Evolutionary conservation across 139 green algal genomes (phyloP), one percentile per base, ranked within the genome.

Genomic region (Chlamydomonas asymmetrica): DNA sequence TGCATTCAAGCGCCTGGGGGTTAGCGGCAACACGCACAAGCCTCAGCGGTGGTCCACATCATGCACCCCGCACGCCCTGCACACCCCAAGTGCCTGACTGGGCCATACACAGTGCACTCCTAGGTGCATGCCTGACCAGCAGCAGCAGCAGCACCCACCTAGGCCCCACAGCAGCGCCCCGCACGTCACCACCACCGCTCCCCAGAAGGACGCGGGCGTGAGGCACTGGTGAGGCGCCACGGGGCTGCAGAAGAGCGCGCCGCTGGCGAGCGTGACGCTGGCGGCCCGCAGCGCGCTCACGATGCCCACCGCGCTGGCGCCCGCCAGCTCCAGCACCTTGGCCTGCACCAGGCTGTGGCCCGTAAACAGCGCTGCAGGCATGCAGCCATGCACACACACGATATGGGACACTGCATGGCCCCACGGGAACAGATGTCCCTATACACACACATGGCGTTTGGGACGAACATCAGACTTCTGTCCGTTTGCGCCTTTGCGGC

Each of bases 321-420:
- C 74, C 23, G 39, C 64, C 37, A 34, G 59, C 65, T 80, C 63
- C 65, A 80, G 66, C 31, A 80, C 74, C 4, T 48, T 54, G 4
- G 65, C 74, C 65, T 80, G 74, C n/a, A 80, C 65, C 49, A 80
- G 62, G 1, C 56, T 54, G 54, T 80, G 74, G 16, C 56, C 65
- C 27, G 65, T 70, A 66, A 74, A 75, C 5, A 74, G 54, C 22
- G 74, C 65, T 67, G 50, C 27, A 25, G 49, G 34, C 45, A 52
- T 52, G 45, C 45, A 52, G 0, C 45, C 13, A 52, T 16, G 45
- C 45, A 13, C 13, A 13, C 13, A 52, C 13, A 13, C 45, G 45
- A 16, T 10, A 13, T 52, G 13, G 13, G 18, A 16, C 13, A 52
- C 13, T 52, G 13, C 13, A 25, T 10, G 45, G 45, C 45, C 45